Base-by-base conservation (phyloP, 352 stramenopile genomes). In the Phytophthora sansomeana region DNA sequence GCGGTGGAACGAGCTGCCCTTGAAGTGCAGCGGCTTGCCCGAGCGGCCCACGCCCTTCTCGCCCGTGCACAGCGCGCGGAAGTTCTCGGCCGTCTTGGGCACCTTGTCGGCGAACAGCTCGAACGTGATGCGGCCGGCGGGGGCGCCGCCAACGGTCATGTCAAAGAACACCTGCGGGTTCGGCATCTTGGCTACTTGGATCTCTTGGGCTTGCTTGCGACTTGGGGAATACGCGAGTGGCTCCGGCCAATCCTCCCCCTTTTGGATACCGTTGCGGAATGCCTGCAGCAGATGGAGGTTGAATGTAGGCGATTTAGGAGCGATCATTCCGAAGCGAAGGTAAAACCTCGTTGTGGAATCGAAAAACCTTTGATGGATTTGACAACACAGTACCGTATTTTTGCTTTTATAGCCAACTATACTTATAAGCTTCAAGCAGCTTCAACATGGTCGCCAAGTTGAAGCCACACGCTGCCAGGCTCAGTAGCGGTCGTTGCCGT, bases 141-240 rank as follows among this genome's bases (percentile, higher is more conserved):
- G 74, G 52, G 83, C 80, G 42, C 93, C 96, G 60, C 91, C 96
- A 66, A 99, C 92, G 75, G 94, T 92, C 81, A 99, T 98, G 74
- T 99, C 97, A 69, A 99, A 99, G 76, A 98, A 99, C 32, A 99
- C 97, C 41, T 83, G 74, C 38, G 93, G 94, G 86, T 98, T 97
- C 53, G 86, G 52, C 87, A 95, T 96, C 64, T 72, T 83, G 56
- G 21, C 21, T 24, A 24, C 32, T 68, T 48, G 32, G 28, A 61
- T 55, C 30, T 71, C 35, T 56, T 35, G 38, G 29, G 58, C 44
- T 64, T 41, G 55, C 67, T 81, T 81, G 64, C 46, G 67, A 66
- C 65, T 64, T 71, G 59, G 63, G 57, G 59, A 75, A 75, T 68
- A 67, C 61, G 60, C 67, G 67, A 75, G 55, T 75, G 61, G 58